Evolutionary conservation across 768 basidiomycete genomes (phyloP), one percentile per base, ranked within the genome.

Genomic region (Mycena albidolilacea): DNA sequence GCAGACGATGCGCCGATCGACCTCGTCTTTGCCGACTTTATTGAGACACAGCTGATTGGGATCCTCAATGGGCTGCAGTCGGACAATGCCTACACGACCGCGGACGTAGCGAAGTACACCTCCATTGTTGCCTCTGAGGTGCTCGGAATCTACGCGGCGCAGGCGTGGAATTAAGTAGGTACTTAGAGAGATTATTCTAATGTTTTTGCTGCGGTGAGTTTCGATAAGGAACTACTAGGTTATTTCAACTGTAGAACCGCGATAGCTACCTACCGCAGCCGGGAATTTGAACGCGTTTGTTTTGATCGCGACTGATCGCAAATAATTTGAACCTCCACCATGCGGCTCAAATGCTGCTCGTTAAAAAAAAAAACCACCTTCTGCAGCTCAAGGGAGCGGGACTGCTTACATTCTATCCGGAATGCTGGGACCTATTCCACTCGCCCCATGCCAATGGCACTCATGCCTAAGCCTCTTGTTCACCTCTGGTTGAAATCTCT

Each of bases 21-120:
- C 76, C 86, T 96, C 23, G 91, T 95, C 43, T 96, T 95, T 79
- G 85, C 92, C 59, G 85, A 91, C 79, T 95, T 94, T 80, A 90
- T 95, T 77, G 83, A 87, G 77, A 66, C 77, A 7, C 82, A 88
- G 72, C 77, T 93, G 37, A 72, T 94, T 70, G 50, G 73, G 7
- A 87, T 89, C 37, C 78, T 95, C 64, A 95, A 95, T 76, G 44
- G 61, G 1, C 77, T 91, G 30, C 90, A 92, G 82, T 86, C 54
- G 7, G 78, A 73, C 37, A 88, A 83, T 80, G 84, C 78, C 3
- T 95, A 88, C 77, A 87, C 88, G 3, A 76, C 78, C 0, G 77
- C 83, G 12, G 91, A 95, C 77, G 88, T 91, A 0, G 69, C 76
- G 43, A n/a, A 75, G 43, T 95, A 95, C 80, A 88, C 89, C 43